Percentiles rank a stretch among this genome's conserved stretches.
Conservation (phyloP, 2,329 filamentous ascomycete genomes). For the Aspergillus spinulosporus region DNA sequence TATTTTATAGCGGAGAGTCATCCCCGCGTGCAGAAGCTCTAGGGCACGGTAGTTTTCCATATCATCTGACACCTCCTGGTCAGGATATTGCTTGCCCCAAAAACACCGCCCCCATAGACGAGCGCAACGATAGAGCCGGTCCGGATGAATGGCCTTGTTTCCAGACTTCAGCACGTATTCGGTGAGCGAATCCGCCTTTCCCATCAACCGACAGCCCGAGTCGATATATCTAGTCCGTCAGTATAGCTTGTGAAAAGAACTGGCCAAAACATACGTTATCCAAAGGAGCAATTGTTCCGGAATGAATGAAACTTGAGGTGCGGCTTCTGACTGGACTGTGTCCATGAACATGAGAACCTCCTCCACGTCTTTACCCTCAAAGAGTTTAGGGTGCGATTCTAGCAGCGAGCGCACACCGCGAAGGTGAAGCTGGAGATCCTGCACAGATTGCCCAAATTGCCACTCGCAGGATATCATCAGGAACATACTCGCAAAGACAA, state of each 20-base stretch:
- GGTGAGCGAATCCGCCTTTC: conserved; percentile 33
- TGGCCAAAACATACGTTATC: conserved; percentile 31
- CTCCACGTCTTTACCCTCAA: conserved; percentile 32
- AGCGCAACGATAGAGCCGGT: conserved; percentile 36
- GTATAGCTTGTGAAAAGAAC: not conserved
- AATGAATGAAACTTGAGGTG: conserved; percentile 34
- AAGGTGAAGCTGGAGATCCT: conserved; percentile 38
- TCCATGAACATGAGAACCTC: conserved; percentile 30
- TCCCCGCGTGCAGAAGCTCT: conserved; percentile 34
- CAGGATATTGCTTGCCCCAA: conserved; percentile 39
- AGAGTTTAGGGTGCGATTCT: conserved; percentile 36
- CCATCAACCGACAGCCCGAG: conserved; percentile 30
- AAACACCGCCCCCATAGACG: conserved; percentile 39
- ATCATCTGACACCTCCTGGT: conserved; percentile 40
- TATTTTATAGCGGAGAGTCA: conserved; percentile 32
- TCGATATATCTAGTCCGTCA: conserved; percentile 31
- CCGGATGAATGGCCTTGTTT: conserved; percentile 35
- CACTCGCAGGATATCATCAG: conserved; percentile 40
- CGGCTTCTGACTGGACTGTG: conserved; percentile 12
- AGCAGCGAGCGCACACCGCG: conserved; percentile 39
- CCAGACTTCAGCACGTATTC: conserved; percentile 35
- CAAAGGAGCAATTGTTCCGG: conserved; percentile 39
- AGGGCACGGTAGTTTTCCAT: conserved; percentile 41
- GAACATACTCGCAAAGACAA: conserved; percentile 39
- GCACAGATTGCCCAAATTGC: conserved; percentile 38